Evolutionary conservation across 306 rosid species (phyloP).

Genomic region (Vigna unguiculata): DNA sequence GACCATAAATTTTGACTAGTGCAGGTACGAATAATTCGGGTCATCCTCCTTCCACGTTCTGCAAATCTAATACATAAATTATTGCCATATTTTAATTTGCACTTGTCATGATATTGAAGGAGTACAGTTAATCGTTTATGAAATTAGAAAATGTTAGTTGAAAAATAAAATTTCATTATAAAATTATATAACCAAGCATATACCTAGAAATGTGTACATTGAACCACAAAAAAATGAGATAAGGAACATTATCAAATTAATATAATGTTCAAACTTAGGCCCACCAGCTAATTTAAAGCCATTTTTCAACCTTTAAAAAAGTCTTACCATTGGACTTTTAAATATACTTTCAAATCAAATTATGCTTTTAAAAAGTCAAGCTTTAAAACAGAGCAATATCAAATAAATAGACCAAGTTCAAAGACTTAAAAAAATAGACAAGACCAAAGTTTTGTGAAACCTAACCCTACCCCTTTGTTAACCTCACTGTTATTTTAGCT

Average conservation of each 20-base stretch:
- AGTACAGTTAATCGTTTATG: not conserved
- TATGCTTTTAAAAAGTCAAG: not conserved
- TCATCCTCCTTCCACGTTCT: not conserved
- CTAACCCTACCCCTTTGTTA: not conserved
- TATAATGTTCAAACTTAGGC: not conserved
- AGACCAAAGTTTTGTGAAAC: not conserved
- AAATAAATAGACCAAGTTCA: not conserved
- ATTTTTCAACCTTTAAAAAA: not conserved
- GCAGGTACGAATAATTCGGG: too few species aligned
- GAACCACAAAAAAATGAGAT: not conserved
- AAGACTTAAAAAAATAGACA: not conserved
- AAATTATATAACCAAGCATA: too few species aligned
- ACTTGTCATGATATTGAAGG: not conserved
- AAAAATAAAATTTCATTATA: not conserved
- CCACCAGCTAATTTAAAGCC: not conserved
- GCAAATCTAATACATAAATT: conserved; percentile 1
- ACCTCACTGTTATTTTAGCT: not conserved
- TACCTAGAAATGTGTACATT: not conserved
- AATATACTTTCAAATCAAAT: not conserved
- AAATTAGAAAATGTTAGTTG: not conserved
- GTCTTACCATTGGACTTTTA: not conserved
- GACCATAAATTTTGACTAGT: not conserved
- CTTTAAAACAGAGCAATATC: not conserved
- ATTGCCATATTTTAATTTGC: not conserved
- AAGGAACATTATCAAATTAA: not conserved